Evolutionary conservation across 768 basidiomycete genomes (phyloP).

Genomic region (Serendipita indica): DNA sequence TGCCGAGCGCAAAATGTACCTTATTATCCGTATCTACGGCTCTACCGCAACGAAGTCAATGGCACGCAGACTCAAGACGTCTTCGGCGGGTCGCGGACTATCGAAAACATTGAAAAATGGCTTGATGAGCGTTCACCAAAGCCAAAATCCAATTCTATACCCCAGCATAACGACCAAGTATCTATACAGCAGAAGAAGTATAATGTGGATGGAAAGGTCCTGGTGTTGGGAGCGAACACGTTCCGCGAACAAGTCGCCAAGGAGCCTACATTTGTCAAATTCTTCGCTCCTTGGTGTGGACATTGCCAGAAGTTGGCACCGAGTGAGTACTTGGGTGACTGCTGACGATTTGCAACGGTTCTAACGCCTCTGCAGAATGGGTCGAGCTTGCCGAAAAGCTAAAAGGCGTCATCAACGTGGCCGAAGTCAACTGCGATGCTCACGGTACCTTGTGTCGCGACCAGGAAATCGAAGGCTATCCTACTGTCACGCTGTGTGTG

Average conservation of each 20-base stretch:
- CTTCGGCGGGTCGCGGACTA: background rate
- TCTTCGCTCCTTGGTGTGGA: constrained; percentile 92
- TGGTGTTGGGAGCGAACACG: constrained; percentile 31
- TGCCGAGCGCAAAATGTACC: constrained; percentile 53
- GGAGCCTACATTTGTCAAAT: constrained; percentile 54
- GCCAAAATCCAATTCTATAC: background rate
- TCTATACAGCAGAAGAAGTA: background rate
- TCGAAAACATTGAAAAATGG: background rate
- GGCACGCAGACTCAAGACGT: background rate
- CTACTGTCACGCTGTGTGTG: constrained; percentile 60
- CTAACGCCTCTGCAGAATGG: constrained; percentile 36
- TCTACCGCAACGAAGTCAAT: background rate
- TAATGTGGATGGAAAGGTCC: constrained; percentile 30
- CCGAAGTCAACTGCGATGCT: constrained; percentile 80
- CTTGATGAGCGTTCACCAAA: background rate
- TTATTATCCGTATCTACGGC: constrained; percentile 45
- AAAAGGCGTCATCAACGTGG: constrained; percentile 58
- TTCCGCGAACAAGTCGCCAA: constrained; percentile 31
- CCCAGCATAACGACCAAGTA: background rate
- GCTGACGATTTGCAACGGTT: background rate
- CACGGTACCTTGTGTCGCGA: constrained; percentile 48
- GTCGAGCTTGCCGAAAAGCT: constrained; percentile 53
- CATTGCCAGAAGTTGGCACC: constrained; percentile 92
- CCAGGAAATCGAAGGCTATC: constrained; percentile 65
- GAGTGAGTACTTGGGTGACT: constrained; percentile 19